Evolutionary conservation across 2,329 filamentous ascomycete species (phyloP).

Genomic region (Blastomyces parvus): DNA sequence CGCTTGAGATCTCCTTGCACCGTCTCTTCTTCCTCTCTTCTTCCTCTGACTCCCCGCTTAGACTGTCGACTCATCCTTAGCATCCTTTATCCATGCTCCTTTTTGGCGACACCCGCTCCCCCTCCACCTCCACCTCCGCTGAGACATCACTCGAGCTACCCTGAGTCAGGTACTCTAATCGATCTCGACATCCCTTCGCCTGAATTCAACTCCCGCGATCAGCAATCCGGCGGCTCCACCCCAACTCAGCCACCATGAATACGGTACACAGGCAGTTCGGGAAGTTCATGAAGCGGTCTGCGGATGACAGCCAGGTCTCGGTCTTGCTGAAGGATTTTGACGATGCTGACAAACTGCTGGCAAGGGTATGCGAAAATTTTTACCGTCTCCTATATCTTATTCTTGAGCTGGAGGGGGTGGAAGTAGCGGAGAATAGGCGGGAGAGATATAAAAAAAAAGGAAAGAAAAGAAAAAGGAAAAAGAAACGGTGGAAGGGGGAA

Average conservation of each 20-base stretch:
- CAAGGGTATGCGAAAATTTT: conserved; percentile 46
- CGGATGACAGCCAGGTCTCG: conserved; percentile 67
- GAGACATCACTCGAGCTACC: background rate
- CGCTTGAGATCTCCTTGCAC: no score
- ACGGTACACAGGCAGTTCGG: conserved; percentile 63
- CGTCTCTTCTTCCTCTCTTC: background rate
- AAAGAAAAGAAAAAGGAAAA: no score
- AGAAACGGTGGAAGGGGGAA: no score
- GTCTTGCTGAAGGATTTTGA: conserved; percentile 70
- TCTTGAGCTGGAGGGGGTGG: background rate
- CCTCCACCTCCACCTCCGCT: background rate
- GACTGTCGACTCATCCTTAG: background rate
- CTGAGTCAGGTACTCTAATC: no score
- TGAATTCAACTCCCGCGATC: background rate
- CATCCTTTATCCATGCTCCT: background rate
- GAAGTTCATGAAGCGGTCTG: conserved; percentile 59
- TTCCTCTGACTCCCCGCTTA: background rate
- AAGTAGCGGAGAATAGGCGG: background rate
- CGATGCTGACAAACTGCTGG: conserved; percentile 64
- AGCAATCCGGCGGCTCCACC: background rate
- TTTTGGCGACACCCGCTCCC: no score
- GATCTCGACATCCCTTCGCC: no score
- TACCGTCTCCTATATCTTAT: background rate
- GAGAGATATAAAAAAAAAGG: no score
- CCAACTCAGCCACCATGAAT: conserved; percentile 25